Base-by-base conservation (phyloP, 1,284 basidiomycete genomes). In the Vanrija humicola region DNA sequence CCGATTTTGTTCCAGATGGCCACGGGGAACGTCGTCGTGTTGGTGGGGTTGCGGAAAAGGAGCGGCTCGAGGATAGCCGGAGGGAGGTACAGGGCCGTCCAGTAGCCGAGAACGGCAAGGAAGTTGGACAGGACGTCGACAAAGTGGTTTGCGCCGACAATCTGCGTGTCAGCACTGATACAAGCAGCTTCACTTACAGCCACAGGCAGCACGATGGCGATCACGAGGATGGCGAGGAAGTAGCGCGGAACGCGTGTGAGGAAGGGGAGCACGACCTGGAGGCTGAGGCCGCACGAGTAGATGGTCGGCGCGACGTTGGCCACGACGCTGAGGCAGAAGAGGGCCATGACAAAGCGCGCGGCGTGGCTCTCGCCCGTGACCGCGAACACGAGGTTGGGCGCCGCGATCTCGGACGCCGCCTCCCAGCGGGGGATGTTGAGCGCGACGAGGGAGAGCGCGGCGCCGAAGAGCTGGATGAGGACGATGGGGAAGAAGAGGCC, bases 261-360 rank as follows among this genome's bases (percentile, higher is more conserved):
- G 66, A 71, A 81, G 0, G 91, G 90, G 16, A 90, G 74, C 63
- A 87, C 82, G 6, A 90, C 82, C 70, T 93, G 90, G 57, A 90
- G 81, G 65, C 84, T 87, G 55, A 94, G 80, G n/a, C 87, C 85
- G 56, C 89, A 84, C 45, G 86, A 88, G 73, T 95, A 94, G 63
- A 91, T 85, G 9, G 79, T 89, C 5, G 86, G 84, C 5, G 89
- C 87, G 54, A 91, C 88, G 77, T 95, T 96, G 3, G 84, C 89
- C 3, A 85, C 84, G 29, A 90, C 87, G 52, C 86, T 89, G 21
- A 76, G 58, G 54, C 68, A 69, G 48, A 73, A 66, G 38, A 70
- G 55, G 18, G 94, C 88, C 14, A 88, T 89, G 53, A 95, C 79
- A 78, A 96, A 90, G 68, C 89, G 87, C 68, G 93, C 93, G 3